phyloP scores from a whole-genome alignment of 1,284 basidiomycete genomes.

The Trametes versicolor region DNA sequence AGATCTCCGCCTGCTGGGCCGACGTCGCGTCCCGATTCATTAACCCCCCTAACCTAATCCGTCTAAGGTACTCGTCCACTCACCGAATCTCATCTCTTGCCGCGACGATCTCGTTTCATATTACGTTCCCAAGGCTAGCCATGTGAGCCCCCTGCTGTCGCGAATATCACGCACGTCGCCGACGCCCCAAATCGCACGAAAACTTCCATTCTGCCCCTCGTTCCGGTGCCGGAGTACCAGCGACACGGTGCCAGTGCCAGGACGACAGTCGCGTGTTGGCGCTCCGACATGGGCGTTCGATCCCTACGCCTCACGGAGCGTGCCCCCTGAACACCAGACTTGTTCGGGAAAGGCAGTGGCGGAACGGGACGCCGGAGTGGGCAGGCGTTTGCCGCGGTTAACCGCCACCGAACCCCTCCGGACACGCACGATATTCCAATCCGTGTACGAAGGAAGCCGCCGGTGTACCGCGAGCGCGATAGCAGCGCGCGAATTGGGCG shows the following conservation, averaged over 20 bases:
- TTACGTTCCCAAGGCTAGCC: conserved; percentile 7
- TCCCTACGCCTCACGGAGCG: conserved; percentile 15
- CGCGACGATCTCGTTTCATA: conserved; percentile 18
- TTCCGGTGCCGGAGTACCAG: conserved; percentile 21
- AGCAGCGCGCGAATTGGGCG: conserved; percentile 19
- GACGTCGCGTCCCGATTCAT: conserved; percentile 28
- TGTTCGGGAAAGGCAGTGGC: conserved; percentile 11
- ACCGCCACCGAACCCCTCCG: background rate
- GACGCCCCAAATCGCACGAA: conserved; percentile 19
- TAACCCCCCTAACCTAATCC: conserved; percentile 21
- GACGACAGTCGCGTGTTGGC: conserved; percentile 15
- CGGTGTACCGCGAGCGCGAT: conserved; percentile 1
- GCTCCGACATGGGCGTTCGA: conserved; percentile 18
- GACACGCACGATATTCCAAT: background rate
- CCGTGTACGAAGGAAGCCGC: background rate
- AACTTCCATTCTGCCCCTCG: conserved; percentile 27
- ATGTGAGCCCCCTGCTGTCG: conserved; percentile 17
- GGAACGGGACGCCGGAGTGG: conserved; percentile 2
- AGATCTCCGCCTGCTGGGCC: conserved; percentile 12
- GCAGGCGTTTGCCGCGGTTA: background rate
- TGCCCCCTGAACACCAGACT: background rate
- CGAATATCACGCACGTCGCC: conserved; percentile 16
- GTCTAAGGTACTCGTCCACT: conserved; percentile 11
- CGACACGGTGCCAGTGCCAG: conserved; percentile 16
- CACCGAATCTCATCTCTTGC: conserved; percentile 13